Base-by-base conservation (phyloP, 1,284 basidiomycete species). In the Ganoderma lucidum region DNA sequence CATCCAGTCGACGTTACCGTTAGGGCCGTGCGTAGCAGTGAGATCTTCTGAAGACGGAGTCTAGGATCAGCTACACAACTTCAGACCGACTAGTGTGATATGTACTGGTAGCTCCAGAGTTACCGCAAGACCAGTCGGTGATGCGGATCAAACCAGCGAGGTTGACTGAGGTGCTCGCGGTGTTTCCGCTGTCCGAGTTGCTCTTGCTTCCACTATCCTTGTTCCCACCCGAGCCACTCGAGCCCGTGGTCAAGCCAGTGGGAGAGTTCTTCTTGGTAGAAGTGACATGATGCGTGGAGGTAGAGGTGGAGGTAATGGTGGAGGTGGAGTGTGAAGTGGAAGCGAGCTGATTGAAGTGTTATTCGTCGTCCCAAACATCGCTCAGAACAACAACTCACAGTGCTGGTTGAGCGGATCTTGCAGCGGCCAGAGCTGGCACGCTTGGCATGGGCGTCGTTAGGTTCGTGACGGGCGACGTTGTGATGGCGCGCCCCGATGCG, bases 1-100 rank as follows among this genome's bases (percentile, higher is more conserved):
- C 75, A 96, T 80, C 88, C 90, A 96, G 71, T 88, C 84, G 65
- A 93, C 86, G 72, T 83, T 79, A 30, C 94, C 94, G 79, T 96
- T 96, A 32, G 94, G 93, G 23, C 90, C 90, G 64, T 81, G 80
- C 30, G 82, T 80, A 8, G 80, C 76, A 4, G 87, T 89, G 67
- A 85, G 80, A 39, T 86, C 72, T 73, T 77, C 90, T 91, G 73
- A 17, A 58, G 55, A 28, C 44, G 56, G 42, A 35, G 23, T 42
- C 68, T 41, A 48, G 69, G 62, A 62, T 67, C 17, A 12, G 35
- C 23, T 37, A 2, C 59, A 12, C 41, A 28, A 51, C 19, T 23
- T 17, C 56, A n/a, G 19, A 10, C 15, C 17, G 28, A 17, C 19
- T 23, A 14, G 39, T n/a, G 6, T 15, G 17, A 42, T 32, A 70